Percentiles rank a stretch among this genome's conserved stretches.
Conservation (phyloP, 257 asterid species). For the Jasminum sambac region DNA sequence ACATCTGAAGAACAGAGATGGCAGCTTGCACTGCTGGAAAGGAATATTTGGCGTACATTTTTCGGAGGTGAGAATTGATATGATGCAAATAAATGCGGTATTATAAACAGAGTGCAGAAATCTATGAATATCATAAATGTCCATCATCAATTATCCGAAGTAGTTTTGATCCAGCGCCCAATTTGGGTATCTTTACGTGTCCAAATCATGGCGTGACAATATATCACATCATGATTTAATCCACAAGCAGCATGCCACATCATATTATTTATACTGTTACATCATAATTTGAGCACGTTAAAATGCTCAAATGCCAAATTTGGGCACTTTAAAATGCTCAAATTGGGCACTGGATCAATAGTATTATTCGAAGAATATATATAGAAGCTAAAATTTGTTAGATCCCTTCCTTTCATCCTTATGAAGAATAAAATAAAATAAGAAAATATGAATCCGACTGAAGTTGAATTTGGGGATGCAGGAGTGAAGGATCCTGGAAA, state of each 20-base stretch:
- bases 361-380: neutral
- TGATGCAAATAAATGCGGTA: neutral
- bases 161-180: no score
- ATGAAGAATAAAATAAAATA: neutral
- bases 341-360: no score
- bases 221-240: no score
- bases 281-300: no score
- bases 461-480: neutral
- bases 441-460: neutral
- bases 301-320: no score
- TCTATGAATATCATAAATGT: slow-evolving; percentile 43
- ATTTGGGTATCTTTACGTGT: no score
- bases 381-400: neutral
- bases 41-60: neutral
- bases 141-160: no score
- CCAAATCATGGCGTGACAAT: no score
- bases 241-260: no score
- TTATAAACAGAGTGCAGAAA: slow-evolving; percentile 16
- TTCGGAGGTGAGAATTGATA: neutral
- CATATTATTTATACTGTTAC: no score
- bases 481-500: neutral
- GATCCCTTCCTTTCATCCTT: neutral
- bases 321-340: no score
- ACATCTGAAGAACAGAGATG: neutral
- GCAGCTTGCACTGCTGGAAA: neutral